Base-by-base conservation (phyloP, 768 basidiomycete species). In the Xerocomus potaroensis region DNA sequence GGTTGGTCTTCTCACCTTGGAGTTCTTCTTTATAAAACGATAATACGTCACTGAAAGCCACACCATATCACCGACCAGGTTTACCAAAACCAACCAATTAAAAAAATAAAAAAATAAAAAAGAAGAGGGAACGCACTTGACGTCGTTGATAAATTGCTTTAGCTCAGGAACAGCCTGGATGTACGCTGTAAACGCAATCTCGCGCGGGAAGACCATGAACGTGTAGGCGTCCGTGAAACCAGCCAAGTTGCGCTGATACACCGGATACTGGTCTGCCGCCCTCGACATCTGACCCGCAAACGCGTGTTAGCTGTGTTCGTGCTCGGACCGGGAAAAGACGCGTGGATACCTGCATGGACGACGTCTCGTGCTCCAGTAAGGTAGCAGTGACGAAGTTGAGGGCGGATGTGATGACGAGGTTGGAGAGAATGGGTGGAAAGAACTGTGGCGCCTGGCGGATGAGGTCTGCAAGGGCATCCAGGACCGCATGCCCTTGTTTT, bases 1-100 rank as follows among this genome's bases (percentile, higher is more conserved):
- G 62, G 43, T 70, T 70, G 31, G 55, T 52, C 6, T 47, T 47
- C 41, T 72, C 71, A 4, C 61, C 66, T 0, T 34, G 60, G 3
- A 61, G 40, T 37, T 71, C 69, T 54, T 71, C 70, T 42, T 71
- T 55, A 33, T 69, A 66, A 34, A 70, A 70, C 0, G 66, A 69
- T 6, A 69, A 54, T 15, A 71, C 54, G 44, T 71, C 70, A 43
- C 69, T 70, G 16, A 24, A 52, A 23, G 26, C 26, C 6, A 6
- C 6, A 6, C 26, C 6, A 27, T 10, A 10, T 27, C 26, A 10
- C 10, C 10, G 26, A 6, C 26, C n/a, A n/a, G n/a, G n/a, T n/a
- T n/a, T n/a, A n/a, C n/a, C n/a, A n/a, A n/a, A n/a, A n/a, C n/a
- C n/a, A n/a, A n/a, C n/a, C n/a, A n/a, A n/a, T n/a, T n/a, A n/a